Evolutionary conservation across 805 yeast species (phyloP), one percentile per base, ranked within the genome.

Genomic region (Candida cerambycidarum): DNA sequence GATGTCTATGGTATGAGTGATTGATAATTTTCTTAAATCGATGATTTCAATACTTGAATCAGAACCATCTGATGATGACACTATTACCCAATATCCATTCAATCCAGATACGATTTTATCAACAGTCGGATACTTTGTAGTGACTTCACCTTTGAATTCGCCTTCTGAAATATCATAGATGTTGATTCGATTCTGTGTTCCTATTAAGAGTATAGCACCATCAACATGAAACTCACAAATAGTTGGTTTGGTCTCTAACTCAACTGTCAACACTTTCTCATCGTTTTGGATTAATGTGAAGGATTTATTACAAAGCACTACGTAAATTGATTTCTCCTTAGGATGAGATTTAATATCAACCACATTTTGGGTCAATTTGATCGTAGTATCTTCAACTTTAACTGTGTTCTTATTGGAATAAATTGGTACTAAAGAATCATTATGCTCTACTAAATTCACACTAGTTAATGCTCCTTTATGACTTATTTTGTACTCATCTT

Each of bases 11-110:
- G 63, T 43, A 41, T 65, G 62, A 13, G 54, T 52, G 14, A 51
- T 31, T 2, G 43, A 32, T 31, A 57, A 54, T 47, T 77, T 76
- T 47, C 83, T 63, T 50, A 80, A 60, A 54, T 79, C 82, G 62
- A 79, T 63, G 2, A 79, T 55, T 15, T 69, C 71, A 7, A 77
- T 44, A 4, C 50, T 32, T 15, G 56, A 48, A 2, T 44, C 43
- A 6, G 6, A 5, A 13, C n/a, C n/a, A 14, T 54, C 63, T 3
- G 53, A 39, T 3, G 55, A 41, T 8, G 58, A 53, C 2, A 62
- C 73, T 33, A 75, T 56, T 14, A 84, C 55, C 76, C 83, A 80
- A 57, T 79, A 82, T 1, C 92, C 92, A 54, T 84, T 84, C 21
- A 68, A 63, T 2, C 83, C 84, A 61, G 81, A 82, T 32, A 57